Evolutionary conservation across 2,329 filamentous ascomycete genomes (phyloP).

Genomic region (Colletotrichum costaricense): DNA sequence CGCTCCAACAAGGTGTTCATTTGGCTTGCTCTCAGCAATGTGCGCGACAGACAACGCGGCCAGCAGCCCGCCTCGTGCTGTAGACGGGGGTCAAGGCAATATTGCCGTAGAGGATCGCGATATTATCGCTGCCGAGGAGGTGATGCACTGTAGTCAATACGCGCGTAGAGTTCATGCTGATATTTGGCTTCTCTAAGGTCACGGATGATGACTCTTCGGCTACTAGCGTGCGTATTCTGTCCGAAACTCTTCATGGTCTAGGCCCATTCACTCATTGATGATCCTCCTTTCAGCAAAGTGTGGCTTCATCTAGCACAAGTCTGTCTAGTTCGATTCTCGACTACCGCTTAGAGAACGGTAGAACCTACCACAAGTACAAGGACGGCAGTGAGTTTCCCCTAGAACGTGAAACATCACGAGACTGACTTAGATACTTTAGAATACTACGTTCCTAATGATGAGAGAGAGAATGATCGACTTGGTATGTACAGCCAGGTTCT

Average conservation of each 20-base stretch:
- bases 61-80: neutral
- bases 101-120: neutral
- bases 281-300: neutral
- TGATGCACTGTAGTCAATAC: neutral
- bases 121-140: neutral
- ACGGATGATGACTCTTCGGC: neutral
- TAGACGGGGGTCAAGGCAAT: neutral
- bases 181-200: neutral
- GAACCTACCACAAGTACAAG: slow-evolving; percentile 36
- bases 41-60: too few species aligned
- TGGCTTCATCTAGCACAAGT: slow-evolving; percentile 40
- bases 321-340: slow-evolving; percentile 44
- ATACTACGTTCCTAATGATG: slow-evolving; percentile 22
- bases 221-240: neutral
- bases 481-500: neutral
- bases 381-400: slow-evolving; percentile 1
- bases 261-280: neutral
- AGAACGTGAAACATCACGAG: too few species aligned
- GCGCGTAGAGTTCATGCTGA: too few species aligned
- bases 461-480: slow-evolving; percentile 12
- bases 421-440: neutral
- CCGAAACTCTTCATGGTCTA: too few species aligned
- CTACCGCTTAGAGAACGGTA: slow-evolving; percentile 11
- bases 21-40: too few species aligned
- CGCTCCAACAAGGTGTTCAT: neutral